Evolutionary conservation across 192 early-diverging fungal genomes (phyloP), one percentile per base, ranked within the genome.

Genomic region (Coemansia pectinata): DNA sequence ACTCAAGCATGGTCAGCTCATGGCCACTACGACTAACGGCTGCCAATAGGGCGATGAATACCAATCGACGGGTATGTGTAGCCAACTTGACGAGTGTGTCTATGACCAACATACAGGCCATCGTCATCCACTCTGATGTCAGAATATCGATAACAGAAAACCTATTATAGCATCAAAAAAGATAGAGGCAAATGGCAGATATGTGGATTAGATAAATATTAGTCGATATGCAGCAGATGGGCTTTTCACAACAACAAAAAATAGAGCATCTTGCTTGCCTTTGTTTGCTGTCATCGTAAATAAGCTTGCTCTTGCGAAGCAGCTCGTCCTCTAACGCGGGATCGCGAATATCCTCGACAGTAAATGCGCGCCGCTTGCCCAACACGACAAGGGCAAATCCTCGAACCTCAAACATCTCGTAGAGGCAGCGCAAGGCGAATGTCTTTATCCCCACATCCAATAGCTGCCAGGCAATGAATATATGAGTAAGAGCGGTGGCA

Each of bases 21-120:
- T 42, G n/a, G 19, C 17, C 31, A 34, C 21, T 12, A 29, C 21
- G 60, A 33, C 59, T 45, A 31, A 69, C 48, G 33, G n/a, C 44
- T 10, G 58, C 2, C 9, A 69, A 15, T n/a, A 70, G 62, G 21
- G 60, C 17, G 5, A 70, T 60, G 39, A 70, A 70, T n/a, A 55
- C 17, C 9, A 70, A 19, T 39, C 67, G 57, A 19, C 67, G 67
- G 21, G 27, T 48, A 21, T 57, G 45, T 8, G 4, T 25, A 4
- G 59, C 59, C 2, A 62, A 23, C 34, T 34, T 8, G 36, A 62
- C 23, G 23, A 69, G 34, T 0, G 67, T 50, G 11, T 62, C 45
- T 27, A 41, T n/a, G 10, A 39, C 7, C n/a, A 69, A 33, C 14
- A 62, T 14, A 6, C 12, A 2, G 4, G 25, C 9, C 12, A 50